phyloP scores from a whole-genome alignment of 371 early-diverging fungal genomes.

The Coemansia sp. region DNA sequence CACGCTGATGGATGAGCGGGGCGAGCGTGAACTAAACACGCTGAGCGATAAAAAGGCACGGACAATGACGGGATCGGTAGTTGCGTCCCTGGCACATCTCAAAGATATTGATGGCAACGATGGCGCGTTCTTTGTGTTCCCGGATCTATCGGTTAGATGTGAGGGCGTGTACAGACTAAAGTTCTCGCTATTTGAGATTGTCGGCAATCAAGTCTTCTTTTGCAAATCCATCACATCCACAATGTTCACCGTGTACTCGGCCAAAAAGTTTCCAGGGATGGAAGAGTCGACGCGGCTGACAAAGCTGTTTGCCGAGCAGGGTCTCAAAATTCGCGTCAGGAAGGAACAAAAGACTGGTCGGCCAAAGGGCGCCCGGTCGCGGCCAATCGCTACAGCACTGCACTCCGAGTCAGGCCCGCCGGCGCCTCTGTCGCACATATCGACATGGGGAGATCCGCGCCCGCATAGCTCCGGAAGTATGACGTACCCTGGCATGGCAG shows the following conservation, averaged over 20 bases:
- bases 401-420: slow-evolving; percentile 19
- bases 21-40: slow-evolving; percentile 52
- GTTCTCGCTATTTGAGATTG: slow-evolving; percentile 86
- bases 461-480: slow-evolving; percentile 9
- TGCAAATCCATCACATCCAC: slow-evolving; percentile 82
- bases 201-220: slow-evolving; percentile 82
- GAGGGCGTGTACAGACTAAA: slow-evolving; percentile 90
- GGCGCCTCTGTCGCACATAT: neutral
- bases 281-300: slow-evolving; percentile 89
- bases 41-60: slow-evolving; percentile 53
- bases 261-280: slow-evolving; percentile 95
- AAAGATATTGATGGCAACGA: slow-evolving; percentile 84
- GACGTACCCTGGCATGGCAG: slow-evolving; percentile 17
- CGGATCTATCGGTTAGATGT: slow-evolving; percentile 91
- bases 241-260: slow-evolving; percentile 82
- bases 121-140: slow-evolving; percentile 95
- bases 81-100: slow-evolving; percentile 85
- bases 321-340: slow-evolving; percentile 93
- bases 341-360: slow-evolving; percentile 49
- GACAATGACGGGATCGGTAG: slow-evolving; percentile 76
- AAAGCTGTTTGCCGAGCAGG: slow-evolving; percentile 92
- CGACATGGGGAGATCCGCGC: slow-evolving; percentile 27
- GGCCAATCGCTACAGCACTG: slow-evolving; percentile 35
- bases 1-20: slow-evolving; percentile 53
- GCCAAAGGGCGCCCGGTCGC: slow-evolving; percentile 44